These are phyloP conservation scores for Angophora floribunda DNA, from an alignment of 345 rosid species.

Conservation along the genomic window DNA sequence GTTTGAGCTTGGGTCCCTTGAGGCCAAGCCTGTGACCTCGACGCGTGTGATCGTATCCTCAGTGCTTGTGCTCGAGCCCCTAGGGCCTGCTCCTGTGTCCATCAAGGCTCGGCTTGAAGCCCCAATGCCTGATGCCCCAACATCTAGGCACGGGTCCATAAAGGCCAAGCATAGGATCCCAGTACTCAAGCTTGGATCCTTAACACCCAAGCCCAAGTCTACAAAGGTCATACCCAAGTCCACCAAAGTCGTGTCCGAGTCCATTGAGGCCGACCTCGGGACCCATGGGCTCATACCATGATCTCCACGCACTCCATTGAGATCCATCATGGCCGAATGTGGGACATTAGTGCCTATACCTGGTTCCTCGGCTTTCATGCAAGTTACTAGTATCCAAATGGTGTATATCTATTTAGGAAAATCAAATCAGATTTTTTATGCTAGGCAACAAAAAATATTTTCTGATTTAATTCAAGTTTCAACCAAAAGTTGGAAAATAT, in stretches of 20 bases:
- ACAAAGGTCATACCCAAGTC: background rate
- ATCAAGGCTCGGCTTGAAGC: rapidly evolving
- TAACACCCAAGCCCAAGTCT: background rate
- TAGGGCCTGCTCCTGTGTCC: background rate
- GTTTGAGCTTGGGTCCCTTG: background rate
- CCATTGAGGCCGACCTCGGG: background rate
- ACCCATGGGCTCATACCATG: background rate
- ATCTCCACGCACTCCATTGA: background rate
- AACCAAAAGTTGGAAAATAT: background rate
- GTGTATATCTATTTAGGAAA: background rate
- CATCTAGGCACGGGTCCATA: background rate
- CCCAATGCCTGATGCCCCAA: background rate
- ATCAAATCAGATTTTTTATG: background rate
- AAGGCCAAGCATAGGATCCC: rapidly evolving
- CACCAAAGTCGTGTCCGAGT: background rate
- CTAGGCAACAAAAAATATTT: too few relatives aligned
- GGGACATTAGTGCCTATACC: background rate
- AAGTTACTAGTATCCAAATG: background rate
- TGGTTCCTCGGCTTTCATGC: background rate
- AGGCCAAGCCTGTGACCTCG: background rate
- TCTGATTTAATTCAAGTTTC: background rate
- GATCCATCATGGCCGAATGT: background rate
- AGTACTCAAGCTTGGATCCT: background rate
- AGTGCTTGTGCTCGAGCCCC: background rate
- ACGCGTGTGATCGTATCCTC: rapidly evolving